These are phyloP conservation scores for Glycine tomentella DNA, from an alignment of 306 rosid genomes.

Conservation along the genomic window DNA sequence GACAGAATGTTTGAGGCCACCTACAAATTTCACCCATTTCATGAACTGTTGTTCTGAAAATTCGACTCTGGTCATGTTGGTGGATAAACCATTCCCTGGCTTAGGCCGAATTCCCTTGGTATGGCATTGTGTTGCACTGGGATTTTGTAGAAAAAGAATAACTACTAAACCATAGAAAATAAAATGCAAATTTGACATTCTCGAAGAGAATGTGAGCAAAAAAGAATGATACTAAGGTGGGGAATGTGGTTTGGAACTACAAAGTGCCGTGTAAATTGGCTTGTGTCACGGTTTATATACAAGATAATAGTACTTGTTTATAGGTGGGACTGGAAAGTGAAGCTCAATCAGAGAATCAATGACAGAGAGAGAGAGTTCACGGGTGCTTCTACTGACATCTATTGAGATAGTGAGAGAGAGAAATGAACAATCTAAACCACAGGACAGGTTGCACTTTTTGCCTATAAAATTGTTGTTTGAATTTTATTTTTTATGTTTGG, in stretches of 20 bases:
- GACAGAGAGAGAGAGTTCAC: slow-evolving; percentile 72
- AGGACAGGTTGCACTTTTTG: slow-evolving; percentile 54
- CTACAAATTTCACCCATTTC: slow-evolving; percentile 90
- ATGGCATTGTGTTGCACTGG: slow-evolving; percentile 58
- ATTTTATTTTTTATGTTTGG: slow-evolving; percentile 29
- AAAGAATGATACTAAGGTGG: not conserved
- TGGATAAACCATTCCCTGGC: slow-evolving; percentile 37
- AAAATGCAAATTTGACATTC: slow-evolving; percentile 58
- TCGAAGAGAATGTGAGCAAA: slow-evolving; percentile 46
- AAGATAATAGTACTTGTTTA: slow-evolving; percentile 34
- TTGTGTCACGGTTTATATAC: slow-evolving; percentile 46
- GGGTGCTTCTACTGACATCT: slow-evolving; percentile 67
- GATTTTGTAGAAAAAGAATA: slow-evolving; percentile 55
- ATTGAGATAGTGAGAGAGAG: slow-evolving; percentile 40
- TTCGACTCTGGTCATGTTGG: slow-evolving; percentile 69
- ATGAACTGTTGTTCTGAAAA: slow-evolving; percentile 86
- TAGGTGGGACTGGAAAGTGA: slow-evolving; percentile 59
- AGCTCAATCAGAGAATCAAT: slow-evolving; percentile 62
- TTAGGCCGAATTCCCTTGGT: slow-evolving; percentile 68
- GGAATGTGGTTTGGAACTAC: slow-evolving; percentile 33
- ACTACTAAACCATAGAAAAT: slow-evolving; percentile 48
- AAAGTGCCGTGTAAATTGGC: slow-evolving; percentile 30
- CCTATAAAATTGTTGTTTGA: slow-evolving; percentile 50
- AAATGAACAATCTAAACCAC: slow-evolving; percentile 55
- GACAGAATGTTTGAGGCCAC: slow-evolving; percentile 79